These are phyloP conservation scores for Tripidium arundinaceum DNA, from an alignment of 202 grass and related monocot species.

Conservation along the genomic window DNA sequence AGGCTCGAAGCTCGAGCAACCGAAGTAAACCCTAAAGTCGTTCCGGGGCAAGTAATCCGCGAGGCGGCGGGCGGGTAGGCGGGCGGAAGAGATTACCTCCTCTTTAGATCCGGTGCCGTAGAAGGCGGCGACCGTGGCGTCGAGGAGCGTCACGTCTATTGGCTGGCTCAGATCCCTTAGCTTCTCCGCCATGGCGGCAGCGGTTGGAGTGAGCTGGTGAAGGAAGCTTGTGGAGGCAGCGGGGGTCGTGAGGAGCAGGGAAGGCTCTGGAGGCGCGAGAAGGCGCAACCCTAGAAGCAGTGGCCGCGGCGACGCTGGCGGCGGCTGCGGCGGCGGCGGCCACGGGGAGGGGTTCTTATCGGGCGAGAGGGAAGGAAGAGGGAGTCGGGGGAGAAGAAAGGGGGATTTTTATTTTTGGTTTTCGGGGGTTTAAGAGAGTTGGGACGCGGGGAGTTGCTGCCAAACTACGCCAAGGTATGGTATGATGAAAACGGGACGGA, in stretches of 20 bases:
- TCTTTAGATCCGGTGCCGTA: conserved; percentile 99
- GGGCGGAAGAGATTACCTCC: conserved; percentile 52
- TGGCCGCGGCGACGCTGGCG: neutral
- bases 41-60: neutral
- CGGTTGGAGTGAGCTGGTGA: conserved; percentile 8
- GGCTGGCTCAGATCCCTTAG: conserved; percentile 98
- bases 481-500: too few species aligned
- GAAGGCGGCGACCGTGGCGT: conserved; percentile 96
- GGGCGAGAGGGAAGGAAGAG: neutral
- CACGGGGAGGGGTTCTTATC: neutral
- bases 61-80: neutral
- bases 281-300: conserved; percentile 31
- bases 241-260: neutral
- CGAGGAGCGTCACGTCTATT: conserved; percentile 82
- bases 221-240: conserved; percentile 11
- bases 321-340: conserved; percentile 12
- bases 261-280: neutral
- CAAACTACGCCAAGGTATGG: conserved; percentile 23
- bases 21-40: conserved; percentile 36
- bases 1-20: neutral
- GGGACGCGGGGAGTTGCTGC: conserved; percentile 39
- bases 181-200: conserved; percentile 72
- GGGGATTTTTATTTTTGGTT: conserved; percentile 34
- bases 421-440: conserved; percentile 44
- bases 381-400: neutral